Evolutionary conservation across 2,329 filamentous ascomycete genomes (phyloP).

Genomic region (Aspergillus ibericus): DNA sequence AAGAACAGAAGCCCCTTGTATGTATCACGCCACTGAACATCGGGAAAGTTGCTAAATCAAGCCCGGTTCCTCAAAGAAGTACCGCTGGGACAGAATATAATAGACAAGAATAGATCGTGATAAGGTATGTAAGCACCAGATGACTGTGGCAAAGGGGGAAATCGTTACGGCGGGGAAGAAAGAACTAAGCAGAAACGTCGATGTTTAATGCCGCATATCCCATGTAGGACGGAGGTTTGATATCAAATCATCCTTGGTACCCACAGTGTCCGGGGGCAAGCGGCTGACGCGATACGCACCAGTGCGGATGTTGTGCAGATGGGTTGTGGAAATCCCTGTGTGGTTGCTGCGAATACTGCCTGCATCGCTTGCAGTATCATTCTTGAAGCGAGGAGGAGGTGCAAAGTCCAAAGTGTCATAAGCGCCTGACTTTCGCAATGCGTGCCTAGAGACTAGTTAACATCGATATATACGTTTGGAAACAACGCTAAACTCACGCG

Average conservation of each 20-base stretch:
- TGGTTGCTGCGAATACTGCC: constrained; percentile 66
- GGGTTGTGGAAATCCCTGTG: constrained; percentile 71
- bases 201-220: constrained; percentile 46
- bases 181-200: constrained; percentile 3
- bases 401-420: constrained; percentile 53
- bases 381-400: constrained; percentile 50
- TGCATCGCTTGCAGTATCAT: constrained; percentile 46
- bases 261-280: constrained; percentile 77
- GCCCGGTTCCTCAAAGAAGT: constrained; percentile 9
- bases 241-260: constrained; percentile 68
- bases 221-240: constrained; percentile 58
- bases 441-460: constrained; percentile 39
- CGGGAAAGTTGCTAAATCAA: constrained; percentile 15
- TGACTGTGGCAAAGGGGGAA: constrained; percentile 7
- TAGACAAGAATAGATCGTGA: constrained; percentile 23
- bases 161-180: constrained; percentile 20
- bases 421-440: constrained; percentile 50
- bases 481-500: constrained; percentile 65
- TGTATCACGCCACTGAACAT: constrained; percentile 23
- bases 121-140: constrained; percentile 14
- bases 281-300: constrained; percentile 86
- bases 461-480: constrained; percentile 2
- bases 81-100: constrained; percentile 11
- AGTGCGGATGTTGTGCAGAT: constrained; percentile 70
- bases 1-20: constrained; percentile 17